A percentile compares a stretch with the other conserved stretches of the same genome.
Conservation (phyloP, 495 filamentous ascomycete genomes). For the Hapsidospora chrysogenum region DNA sequence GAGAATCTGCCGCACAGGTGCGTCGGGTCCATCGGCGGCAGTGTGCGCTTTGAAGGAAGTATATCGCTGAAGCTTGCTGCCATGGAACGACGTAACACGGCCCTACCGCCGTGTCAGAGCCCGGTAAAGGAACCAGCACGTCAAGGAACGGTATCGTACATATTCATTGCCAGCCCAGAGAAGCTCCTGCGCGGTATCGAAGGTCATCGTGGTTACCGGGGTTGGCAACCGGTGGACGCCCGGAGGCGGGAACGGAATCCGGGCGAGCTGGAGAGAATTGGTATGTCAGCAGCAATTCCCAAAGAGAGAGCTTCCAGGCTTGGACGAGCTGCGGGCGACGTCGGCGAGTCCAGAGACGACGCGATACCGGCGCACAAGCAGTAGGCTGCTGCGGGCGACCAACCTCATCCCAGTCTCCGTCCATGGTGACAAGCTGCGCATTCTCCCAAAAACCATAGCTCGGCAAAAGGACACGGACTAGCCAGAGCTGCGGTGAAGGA, state of each 20-base stretch:
- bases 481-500: too few relatives aligned
- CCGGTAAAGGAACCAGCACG: too few relatives aligned
- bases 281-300: constrained; percentile 6
- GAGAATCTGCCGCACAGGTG: constrained; percentile 57
- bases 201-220: constrained; percentile 58
- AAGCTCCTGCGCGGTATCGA: constrained; percentile 76
- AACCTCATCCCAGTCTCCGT: constrained; percentile 49
- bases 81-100: constrained; percentile 70
- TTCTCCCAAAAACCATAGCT: background rate
- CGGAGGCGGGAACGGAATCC: constrained; percentile 52
- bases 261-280: constrained; percentile 37
- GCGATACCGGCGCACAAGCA: background rate
- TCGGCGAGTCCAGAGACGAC: background rate
- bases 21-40: constrained; percentile 43
- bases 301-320: background rate
- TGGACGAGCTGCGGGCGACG: background rate
- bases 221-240: constrained; percentile 42
- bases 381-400: constrained; percentile 7
- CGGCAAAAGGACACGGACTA: background rate
- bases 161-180: constrained; percentile 84
- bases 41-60: constrained; percentile 59
- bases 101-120: constrained; percentile 34
- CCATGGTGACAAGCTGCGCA: constrained; percentile 16
- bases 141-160: constrained; percentile 32
- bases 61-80: constrained; percentile 53